Base-by-base conservation (phyloP, 208 protist species). In the Trypanosomatidae sp. region DNA sequence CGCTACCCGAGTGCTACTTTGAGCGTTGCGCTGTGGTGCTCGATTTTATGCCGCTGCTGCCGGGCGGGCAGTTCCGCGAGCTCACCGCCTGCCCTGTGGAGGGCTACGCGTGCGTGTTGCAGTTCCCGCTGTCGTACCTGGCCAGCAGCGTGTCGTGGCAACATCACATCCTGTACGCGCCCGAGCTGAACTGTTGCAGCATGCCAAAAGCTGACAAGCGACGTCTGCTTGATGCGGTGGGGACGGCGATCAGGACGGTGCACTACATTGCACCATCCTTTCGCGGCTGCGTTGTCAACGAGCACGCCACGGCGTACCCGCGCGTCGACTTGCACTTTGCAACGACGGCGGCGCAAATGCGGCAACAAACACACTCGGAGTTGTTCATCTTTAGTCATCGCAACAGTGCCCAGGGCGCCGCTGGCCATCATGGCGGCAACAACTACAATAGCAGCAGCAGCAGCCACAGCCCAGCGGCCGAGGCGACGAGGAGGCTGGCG, bases 1-100 rank as follows among this genome's bases (percentile, higher is more conserved):
- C 37, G 6, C 18, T 66, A 24, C 44, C 66, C 1, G 23, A 30
- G 3, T 24, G 11, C 8, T 68, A 60, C 20, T 27, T 68, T 4
- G 55, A 73, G 37, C 55, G 66, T 18, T 68, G 66, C 25, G 61
- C 50, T 6, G 57, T 68, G 23, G 30, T 73, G 3, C 25, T 68
- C 22, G 60, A 68, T 33, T 56, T 49, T 15, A n/a, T 53, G 6
- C 21, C 63, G 26, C 56, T 63, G 32, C 33, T 55, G 24, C 28
- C 48, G 1, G 25, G 19, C 6, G 18, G 6, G 1, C 13, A 11
- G 22, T 4, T 10, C 3, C 19, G 23, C 2, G 43, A 48, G 8
- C 3, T 7, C 21, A 53, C 62, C 10, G 45, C 56, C 42, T 35
- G 42, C 15, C 18, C 56, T 8, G 60, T 68, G 43, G 55, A 61